Evolutionary conservation across 179 eudicot genomes (phyloP).

Genomic region (Patellifolia procumbens): DNA sequence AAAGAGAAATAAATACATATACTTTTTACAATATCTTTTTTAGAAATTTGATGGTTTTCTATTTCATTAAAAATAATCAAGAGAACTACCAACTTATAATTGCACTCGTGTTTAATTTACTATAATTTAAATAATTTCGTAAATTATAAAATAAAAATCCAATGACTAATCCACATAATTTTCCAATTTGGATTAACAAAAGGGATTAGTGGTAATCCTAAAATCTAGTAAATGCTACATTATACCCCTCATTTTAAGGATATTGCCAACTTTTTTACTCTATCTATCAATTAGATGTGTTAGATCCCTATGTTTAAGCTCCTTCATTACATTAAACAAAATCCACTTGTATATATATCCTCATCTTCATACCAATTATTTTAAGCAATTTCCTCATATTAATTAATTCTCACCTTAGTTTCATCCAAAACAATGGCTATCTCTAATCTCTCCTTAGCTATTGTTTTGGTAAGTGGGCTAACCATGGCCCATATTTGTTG

Average conservation of each 20-base stretch:
- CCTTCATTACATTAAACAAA: not conserved
- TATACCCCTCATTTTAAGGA: not conserved
- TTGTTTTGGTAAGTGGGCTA: conserved; percentile 25
- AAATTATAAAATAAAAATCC: no score
- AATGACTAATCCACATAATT: no score
- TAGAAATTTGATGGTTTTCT: no score
- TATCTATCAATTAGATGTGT: not conserved
- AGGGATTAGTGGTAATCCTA: not conserved
- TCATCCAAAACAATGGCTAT: conserved; percentile 14
- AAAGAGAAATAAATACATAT: no score
- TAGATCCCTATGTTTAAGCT: not conserved
- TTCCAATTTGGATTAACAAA: not conserved
- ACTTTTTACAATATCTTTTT: no score
- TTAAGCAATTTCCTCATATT: not conserved
- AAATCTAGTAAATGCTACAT: not conserved
- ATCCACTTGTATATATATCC: not conserved
- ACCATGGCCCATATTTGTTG: not conserved
- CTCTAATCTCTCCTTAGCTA: conserved; percentile 6
- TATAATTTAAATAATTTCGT: no score
- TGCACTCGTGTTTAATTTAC: no score
- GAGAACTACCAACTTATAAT: no score
- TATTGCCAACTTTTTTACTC: not conserved
- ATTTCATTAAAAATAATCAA: no score
- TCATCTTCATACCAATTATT: not conserved
- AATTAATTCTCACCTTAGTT: not conserved